Conservation (phyloP, 257 asterid species). For the Solanum pimpinellifolium region DNA sequence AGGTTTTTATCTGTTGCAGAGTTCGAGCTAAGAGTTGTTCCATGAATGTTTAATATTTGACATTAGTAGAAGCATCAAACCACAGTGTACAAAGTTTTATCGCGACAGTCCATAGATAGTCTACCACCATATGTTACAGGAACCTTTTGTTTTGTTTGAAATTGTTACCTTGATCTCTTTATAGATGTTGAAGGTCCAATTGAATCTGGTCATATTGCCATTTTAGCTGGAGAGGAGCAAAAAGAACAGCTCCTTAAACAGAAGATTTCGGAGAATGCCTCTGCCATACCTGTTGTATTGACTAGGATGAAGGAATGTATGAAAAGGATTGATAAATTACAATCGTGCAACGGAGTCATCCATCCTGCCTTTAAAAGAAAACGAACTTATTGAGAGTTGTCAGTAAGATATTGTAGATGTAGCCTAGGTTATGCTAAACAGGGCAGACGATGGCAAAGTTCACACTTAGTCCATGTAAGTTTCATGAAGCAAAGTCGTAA, state of each 20-base stretch:
- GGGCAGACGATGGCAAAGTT: not conserved
- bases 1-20: not conserved
- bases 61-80: not conserved
- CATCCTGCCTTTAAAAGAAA: conserved; percentile 66
- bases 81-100: not conserved
- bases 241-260: conserved; percentile 46
- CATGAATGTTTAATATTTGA: not conserved
- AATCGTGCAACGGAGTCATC: conserved; percentile 26
- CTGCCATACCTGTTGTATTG: conserved; percentile 31
- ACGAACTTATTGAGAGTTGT: conserved; percentile 16
- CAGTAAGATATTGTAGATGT: not conserved
- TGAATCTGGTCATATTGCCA: conserved; percentile 14
- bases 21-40: not conserved
- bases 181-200: conserved; percentile 1
- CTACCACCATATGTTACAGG: not conserved
- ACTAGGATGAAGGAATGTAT: conserved; percentile 62
- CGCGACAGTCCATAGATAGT: not conserved
- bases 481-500: not conserved
- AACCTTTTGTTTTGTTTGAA: not conserved
- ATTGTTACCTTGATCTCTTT: not conserved
- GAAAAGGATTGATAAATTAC: conserved; percentile 45
- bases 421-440: not conserved
- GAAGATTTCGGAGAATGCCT: conserved; percentile 50
- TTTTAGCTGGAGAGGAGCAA: conserved; percentile 9
- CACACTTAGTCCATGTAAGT: not conserved